Evolutionary conservation across 2,329 filamentous ascomycete species (phyloP), one percentile per base, ranked within the genome.

Genomic region (Diaporthe nobilis): DNA sequence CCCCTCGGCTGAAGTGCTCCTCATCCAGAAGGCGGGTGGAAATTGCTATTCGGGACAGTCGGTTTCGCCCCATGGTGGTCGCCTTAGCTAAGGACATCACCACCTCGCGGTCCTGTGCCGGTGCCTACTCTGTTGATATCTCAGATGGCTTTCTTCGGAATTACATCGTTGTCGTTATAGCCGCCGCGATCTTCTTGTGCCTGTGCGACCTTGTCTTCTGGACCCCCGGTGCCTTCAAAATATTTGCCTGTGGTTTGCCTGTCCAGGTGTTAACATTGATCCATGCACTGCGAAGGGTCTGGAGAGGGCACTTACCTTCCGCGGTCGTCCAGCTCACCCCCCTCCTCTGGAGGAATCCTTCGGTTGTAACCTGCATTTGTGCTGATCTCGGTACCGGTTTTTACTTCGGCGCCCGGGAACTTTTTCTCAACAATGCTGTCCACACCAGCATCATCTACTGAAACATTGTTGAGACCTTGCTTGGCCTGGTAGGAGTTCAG

Each of bases 401-500:
- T 80, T 53, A 88, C 82, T 31, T 85, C 80, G 20, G 85, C 81
- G 13, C 83, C 84, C 15, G 84, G 84, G 77, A 89, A 88, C 74
- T 85, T 85, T 67, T 83, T 85, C 81, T 86, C 86, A 37, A 82
- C 84, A 15, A 82, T 80, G 1, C 83, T 80, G 72, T 87, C 85
- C 61, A 88, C 85, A 58, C 86, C 87, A 4, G 85, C 83, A 10
- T 87, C 83, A 31, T 87, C 86, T 6, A 82, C 82, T 8, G 86
- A 82, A 4, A 81, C 79, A 75, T 83, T 85, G 65, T 83, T 83
- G 12, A 81, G 81, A 72, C 87, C 87, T 2, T 86, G 88, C 82
- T 88, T 89, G 78, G 86, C 81, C 78, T 87, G 83, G 79, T 87
- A 86, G 17, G 82, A 85, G 83, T 88, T 88, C 73, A 88, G 83